Conservation (phyloP, 2,329 filamentous ascomycete species). For the Botryotinia calthae region DNA sequence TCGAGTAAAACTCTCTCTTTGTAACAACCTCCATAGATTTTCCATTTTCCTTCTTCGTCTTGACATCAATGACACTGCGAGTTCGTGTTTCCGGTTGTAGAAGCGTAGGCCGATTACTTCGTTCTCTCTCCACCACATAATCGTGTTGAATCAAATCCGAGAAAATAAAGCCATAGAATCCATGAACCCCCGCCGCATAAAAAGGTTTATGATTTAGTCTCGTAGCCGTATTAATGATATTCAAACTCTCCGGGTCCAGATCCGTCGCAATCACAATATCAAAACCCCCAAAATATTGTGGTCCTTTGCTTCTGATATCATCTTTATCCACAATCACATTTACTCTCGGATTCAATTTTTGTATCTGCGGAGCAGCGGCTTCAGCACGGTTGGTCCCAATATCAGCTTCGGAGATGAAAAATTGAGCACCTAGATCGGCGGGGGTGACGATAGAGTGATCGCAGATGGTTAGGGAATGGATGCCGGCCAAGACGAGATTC, state of each 20-base stretch:
- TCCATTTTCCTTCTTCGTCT: conserved; percentile 65
- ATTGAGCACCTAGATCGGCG: conserved; percentile 76
- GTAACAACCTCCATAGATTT: conserved; percentile 82
- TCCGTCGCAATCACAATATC: conserved; percentile 90
- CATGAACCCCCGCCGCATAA: conserved; percentile 84
- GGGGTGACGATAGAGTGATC: conserved; percentile 75
- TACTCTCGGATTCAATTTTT: conserved; percentile 87
- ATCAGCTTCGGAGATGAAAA: conserved; percentile 70
- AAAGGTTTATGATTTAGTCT: conserved; percentile 76
- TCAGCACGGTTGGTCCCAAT: conserved; percentile 82
- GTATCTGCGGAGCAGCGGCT: conserved; percentile 73
- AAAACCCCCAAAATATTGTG: conserved; percentile 74
- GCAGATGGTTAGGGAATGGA: conserved; percentile 84
- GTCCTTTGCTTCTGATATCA: conserved; percentile 64
- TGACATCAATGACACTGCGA: conserved; percentile 68
- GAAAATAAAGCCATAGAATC: conserved; percentile 93
- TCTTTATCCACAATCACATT: conserved; percentile 67
- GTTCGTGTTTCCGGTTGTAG: conserved; percentile 70
- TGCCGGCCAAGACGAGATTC: conserved; percentile 91
- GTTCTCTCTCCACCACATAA: conserved; percentile 82
- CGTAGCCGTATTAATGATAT: conserved; percentile 81
- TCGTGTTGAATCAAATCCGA: conserved; percentile 88
- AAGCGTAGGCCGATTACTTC: conserved; percentile 68
- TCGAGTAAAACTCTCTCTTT: conserved; percentile 87
- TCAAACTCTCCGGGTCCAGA: conserved; percentile 70